Percentiles rank a stretch among this genome's conserved stretches.
Conservation (phyloP, 2,329 filamentous ascomycete species). For the Sphaerulina vaccinii region DNA sequence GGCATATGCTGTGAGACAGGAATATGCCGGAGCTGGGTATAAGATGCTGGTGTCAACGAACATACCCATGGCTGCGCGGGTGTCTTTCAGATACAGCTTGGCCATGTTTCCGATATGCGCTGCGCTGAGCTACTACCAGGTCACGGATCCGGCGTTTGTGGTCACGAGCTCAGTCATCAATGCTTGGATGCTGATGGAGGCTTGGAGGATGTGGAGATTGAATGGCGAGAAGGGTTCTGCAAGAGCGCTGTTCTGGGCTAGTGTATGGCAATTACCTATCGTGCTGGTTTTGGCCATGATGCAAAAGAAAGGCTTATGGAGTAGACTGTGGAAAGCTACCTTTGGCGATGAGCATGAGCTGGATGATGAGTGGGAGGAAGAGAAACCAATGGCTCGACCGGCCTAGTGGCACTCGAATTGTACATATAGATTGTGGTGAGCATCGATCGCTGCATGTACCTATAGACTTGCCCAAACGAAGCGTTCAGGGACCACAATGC, state of each 20-base stretch:
- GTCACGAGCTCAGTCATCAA: slow-evolving; percentile 80
- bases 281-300: slow-evolving; percentile 86
- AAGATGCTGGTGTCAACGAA: slow-evolving; percentile 83
- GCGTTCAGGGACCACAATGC: too few species aligned
- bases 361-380: slow-evolving; percentile 56
- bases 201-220: slow-evolving; percentile 74
- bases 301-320: slow-evolving; percentile 92
- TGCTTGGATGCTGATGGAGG: slow-evolving; percentile 77
- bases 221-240: slow-evolving; percentile 79
- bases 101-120: slow-evolving; percentile 84
- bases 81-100: slow-evolving; percentile 82
- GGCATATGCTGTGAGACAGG: slow-evolving; percentile 81
- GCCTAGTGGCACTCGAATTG: too few species aligned
- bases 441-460: too few species aligned
- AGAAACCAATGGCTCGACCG: slow-evolving; percentile 26
- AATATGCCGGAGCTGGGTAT: slow-evolving; percentile 73
- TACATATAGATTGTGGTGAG: too few species aligned
- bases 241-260: slow-evolving; percentile 89
- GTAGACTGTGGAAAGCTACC: slow-evolving; percentile 70
- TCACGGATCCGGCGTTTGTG: slow-evolving; percentile 85
- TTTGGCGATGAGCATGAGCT: slow-evolving; percentile 58
- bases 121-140: slow-evolving; percentile 71
- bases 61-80: slow-evolving; percentile 77
- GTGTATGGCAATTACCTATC: slow-evolving; percentile 90
- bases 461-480: too few species aligned